Base-by-base conservation (phyloP, 2,329 filamentous ascomycete genomes). In the Dissoconium aciculare region DNA sequence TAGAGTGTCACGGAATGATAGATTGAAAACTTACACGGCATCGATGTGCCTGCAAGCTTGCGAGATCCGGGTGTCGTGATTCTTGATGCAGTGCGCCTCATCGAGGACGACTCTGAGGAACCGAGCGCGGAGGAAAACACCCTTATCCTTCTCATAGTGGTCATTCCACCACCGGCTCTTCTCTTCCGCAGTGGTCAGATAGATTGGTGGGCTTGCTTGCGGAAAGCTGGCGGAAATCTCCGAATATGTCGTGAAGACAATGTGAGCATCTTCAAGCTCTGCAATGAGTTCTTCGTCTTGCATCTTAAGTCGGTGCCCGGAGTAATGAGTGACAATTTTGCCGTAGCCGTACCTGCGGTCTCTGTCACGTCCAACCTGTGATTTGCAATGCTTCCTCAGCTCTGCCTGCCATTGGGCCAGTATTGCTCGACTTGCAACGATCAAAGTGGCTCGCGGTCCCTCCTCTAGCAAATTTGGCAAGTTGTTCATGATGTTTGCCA, bases 61-160 rank as follows among this genome's bases (percentile, higher is more conserved):
- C 1, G 57, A 60, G 0, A 59, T 66, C 3, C 51, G 47, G 1
- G 46, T 41, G 0, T 33, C 33, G 4, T 58, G 49, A 16, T 69
- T 72, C 65, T 95, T 95, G 72, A 98, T 95, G 41, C 85, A 85
- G 53, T 95, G 89, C 2, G 89, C 89, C 57, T 98, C 87, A 46
- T 98, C 87, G 16, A 95, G 71, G 54, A 98, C 58, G 3, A 74
- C 36, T 2, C 71, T 52, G 24, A 66, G 59, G 54, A 61, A 71
- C 0, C 54, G 46, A 3, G 60, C 41, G 1, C 34, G 28, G 37
- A 62, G 60, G 2, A 65, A 42, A 4, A 46, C 28, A 0, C 57
- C 59, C 3, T 58, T 44, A 0, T 54, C 28, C 0, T 45, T 36
- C 2, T 50, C 42, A 4, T 44, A 61, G 0, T 47, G 36, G 0